Conservation (phyloP, 768 basidiomycete species). For the Mycena galopus region DNA sequence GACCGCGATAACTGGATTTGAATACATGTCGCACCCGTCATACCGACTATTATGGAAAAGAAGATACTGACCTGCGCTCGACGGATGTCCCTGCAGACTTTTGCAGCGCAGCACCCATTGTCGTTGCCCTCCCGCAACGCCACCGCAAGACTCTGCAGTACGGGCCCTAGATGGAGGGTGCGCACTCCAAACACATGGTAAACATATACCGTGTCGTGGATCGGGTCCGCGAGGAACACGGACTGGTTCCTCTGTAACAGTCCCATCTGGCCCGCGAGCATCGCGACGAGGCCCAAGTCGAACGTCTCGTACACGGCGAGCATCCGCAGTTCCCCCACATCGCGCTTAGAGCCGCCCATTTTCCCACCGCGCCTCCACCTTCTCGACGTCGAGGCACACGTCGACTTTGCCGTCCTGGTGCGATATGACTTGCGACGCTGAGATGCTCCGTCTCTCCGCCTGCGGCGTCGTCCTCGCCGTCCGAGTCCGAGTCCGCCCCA, state of each 20-base stretch:
- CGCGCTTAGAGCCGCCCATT: conserved; percentile 53
- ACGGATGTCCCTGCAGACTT: conserved; percentile 63
- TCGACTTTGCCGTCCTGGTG: conserved; percentile 92
- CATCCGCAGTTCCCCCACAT: conserved; percentile 71
- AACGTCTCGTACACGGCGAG: conserved; percentile 90
- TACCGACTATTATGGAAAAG: conserved; percentile 16
- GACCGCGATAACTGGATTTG: conserved; percentile 80
- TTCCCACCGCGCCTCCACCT: conserved; percentile 94
- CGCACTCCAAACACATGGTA: conserved; percentile 94
- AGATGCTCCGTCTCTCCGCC: conserved; percentile 74
- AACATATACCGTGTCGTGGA: conserved; percentile 87
- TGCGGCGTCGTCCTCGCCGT: conserved; percentile 58
- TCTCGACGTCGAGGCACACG: conserved; percentile 90
- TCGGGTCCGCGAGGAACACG: conserved; percentile 78
- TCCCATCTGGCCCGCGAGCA: conserved; percentile 62
- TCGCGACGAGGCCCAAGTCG: conserved; percentile 79
- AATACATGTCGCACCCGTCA: conserved; percentile 59
- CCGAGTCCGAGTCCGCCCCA: conserved; percentile 58
- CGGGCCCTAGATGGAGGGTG: conserved; percentile 70
- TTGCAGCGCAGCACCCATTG: conserved; percentile 62
- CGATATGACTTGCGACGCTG: conserved; percentile 79
- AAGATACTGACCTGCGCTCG: conserved; percentile 68
- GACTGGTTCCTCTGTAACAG: conserved; percentile 77
- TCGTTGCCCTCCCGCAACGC: conserved; percentile 70
- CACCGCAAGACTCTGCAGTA: conserved; percentile 69